Evolutionary conservation across 768 basidiomycete genomes (phyloP), one percentile per base, ranked within the genome.

Genomic region (Crepidotus variabilis): DNA sequence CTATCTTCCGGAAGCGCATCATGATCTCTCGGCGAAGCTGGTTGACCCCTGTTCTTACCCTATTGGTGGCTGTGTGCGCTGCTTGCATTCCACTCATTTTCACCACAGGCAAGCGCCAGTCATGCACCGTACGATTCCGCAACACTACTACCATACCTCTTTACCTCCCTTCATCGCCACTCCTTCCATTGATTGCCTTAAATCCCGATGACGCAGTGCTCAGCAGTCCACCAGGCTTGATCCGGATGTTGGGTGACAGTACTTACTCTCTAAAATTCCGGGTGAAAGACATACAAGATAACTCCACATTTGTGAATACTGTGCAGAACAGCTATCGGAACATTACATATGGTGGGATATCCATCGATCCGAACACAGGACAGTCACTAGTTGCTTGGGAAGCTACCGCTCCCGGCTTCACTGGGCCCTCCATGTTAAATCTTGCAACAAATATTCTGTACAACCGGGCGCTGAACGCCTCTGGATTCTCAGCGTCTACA

Each of bases 321-420:
- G 79, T 90, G 54, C 58, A 74, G 24, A 70, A 76, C 47, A 71
- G 84, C 49, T 86, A 80, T 66, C 71, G 69, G 20, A 80, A 84
- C 56, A 66, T 87, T n/a, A 71, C 81, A 0, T 63, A 84, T 14
- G 90, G 90, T 32, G 90, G 90, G 28, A 68, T 92, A 23, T 90
- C 89, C 0, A 62, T 90, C 11, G 78, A 90, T 56, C 33, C 70
- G 4, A 58, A 74, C 28, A 77, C 79, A 0, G 78, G 80, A 0
- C 66, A 77, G 10, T 71, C 85, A 0, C 63, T 90, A 45, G 62
- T 92, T 32, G 88, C 90, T 22, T 92, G 88, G 86, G 85, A 91
- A 66, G 86, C 83, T 1, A 70, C 75, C 1, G 72, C 84, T 6
- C 84, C 87, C 5, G 83, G 84, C 1, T 60, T 82, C 6, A 77